phyloP scores from a whole-genome alignment of 2,329 filamentous ascomycete species.

The Diaporthe vexans region DNA sequence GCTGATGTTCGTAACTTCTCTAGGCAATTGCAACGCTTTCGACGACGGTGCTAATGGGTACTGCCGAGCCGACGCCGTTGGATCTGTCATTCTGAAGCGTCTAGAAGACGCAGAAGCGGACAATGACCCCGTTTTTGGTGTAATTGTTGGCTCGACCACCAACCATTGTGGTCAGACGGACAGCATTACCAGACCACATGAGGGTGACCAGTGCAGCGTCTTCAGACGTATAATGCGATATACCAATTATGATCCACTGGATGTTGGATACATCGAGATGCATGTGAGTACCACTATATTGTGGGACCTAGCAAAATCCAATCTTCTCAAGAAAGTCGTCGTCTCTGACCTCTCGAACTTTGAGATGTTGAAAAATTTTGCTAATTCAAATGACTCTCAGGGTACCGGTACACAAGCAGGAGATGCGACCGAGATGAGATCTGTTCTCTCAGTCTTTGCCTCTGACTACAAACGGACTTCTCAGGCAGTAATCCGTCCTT shows the following conservation, averaged over 20 bases:
- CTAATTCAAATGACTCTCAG: neutral
- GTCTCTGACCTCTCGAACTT: neutral
- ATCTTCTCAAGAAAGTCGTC: no score
- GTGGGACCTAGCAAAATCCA: neutral
- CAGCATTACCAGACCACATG: constrained; percentile 74
- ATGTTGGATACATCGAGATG: constrained; percentile 89
- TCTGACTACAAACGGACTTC: constrained; percentile 51
- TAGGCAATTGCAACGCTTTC: constrained; percentile 52
- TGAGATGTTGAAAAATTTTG: no score
- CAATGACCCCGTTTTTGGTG: constrained; percentile 55
- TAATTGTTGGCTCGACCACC: constrained; percentile 62
- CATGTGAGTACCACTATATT: constrained; percentile 73
- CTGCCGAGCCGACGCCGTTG: constrained; percentile 64
- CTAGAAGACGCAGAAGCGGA: constrained; percentile 61
- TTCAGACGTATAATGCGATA: constrained; percentile 79
- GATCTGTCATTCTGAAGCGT: constrained; percentile 61
- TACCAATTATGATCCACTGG: constrained; percentile 79
- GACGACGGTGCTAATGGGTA: constrained; percentile 61
- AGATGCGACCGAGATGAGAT: constrained; percentile 85
- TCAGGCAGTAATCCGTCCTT: constrained; percentile 59
- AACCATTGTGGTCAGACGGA: constrained; percentile 74
- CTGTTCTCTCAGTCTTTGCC: constrained; percentile 72
- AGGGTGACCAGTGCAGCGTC: constrained; percentile 79
- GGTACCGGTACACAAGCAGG: constrained; percentile 79
- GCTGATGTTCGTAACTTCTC: constrained; percentile 43